Evolutionary conservation across 768 basidiomycete genomes (phyloP).

Genomic region (Termitomyces sp.): DNA sequence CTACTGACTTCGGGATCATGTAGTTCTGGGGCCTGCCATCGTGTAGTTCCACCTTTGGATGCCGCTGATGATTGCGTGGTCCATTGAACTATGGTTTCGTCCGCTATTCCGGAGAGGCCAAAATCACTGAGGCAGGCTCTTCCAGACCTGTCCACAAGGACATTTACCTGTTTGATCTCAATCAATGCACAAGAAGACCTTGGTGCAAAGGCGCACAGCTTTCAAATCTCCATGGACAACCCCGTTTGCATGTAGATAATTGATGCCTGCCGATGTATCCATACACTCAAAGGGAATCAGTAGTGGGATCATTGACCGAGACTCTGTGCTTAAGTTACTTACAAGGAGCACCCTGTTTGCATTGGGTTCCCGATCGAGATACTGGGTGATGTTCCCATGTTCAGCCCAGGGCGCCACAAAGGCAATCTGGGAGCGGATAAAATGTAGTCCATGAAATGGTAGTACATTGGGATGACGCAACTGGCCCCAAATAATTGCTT

Average conservation of each 20-base stretch:
- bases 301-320: neutral
- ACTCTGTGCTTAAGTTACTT: slow-evolving; percentile 5
- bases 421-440: slow-evolving; percentile 15
- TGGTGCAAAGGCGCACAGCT: slow-evolving; percentile 10
- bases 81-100: slow-evolving; percentile 15
- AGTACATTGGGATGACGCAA: slow-evolving; percentile 25
- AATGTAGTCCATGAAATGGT: slow-evolving; percentile 26
- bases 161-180: slow-evolving; percentile 15
- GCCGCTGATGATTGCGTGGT: slow-evolving; percentile 12
- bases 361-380: slow-evolving; percentile 21
- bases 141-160: slow-evolving; percentile 21
- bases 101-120: slow-evolving; percentile 21
- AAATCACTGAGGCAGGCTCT: slow-evolving; percentile 25
- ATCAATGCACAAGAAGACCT: neutral
- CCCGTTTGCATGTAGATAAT: no score
- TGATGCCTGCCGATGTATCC: slow-evolving; percentile 21
- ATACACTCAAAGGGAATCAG: slow-evolving; percentile 1
- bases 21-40: slow-evolving; percentile 29
- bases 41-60: slow-evolving; percentile 17
- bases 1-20: slow-evolving; percentile 1
- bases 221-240: no score
- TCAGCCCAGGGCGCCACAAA: slow-evolving; percentile 30
- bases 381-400: slow-evolving; percentile 22
- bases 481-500: slow-evolving; percentile 24
- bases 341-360: slow-evolving; percentile 27